Evolutionary conservation across 495 filamentous ascomycete genomes (phyloP).

Genomic region (Sphaerosporella brunnea): DNA sequence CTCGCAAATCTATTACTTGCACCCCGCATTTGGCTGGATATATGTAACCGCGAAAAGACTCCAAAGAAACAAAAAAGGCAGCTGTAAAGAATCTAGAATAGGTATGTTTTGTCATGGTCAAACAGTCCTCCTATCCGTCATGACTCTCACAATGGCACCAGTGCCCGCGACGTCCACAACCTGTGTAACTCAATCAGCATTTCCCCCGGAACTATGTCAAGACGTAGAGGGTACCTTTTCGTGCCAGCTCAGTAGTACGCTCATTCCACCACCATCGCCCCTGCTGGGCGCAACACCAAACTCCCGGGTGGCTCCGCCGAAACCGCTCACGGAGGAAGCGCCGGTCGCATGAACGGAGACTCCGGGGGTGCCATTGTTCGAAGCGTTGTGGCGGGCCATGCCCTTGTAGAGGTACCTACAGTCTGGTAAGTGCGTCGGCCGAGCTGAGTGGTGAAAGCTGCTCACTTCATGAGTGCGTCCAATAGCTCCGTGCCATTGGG

Average conservation of each 20-base stretch:
- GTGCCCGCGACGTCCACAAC: slow-evolving; percentile 54
- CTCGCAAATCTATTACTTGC: too few species aligned
- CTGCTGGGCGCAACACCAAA: slow-evolving; percentile 40
- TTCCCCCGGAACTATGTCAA: neutral
- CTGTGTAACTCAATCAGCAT: neutral
- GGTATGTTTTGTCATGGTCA: too few species aligned
- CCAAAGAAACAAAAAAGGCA: too few species aligned
- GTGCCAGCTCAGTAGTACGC: slow-evolving; percentile 62
- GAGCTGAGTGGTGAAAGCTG: slow-evolving; percentile 22
- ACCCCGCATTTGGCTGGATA: too few species aligned
- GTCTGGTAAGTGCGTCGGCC: neutral
- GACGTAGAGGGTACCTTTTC: slow-evolving; percentile 51
- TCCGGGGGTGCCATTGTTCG: slow-evolving; percentile 12
- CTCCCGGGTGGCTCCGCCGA: slow-evolving; percentile 9
- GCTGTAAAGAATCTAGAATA: too few species aligned
- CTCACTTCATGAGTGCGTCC: slow-evolving; percentile 43
- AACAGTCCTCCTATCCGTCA: slow-evolving; percentile 60
- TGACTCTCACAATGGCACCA: slow-evolving; percentile 55
- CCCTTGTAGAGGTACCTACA: slow-evolving; percentile 42
- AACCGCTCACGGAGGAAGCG: slow-evolving; percentile 34
- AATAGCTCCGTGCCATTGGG: slow-evolving; percentile 42
- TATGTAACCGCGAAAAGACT: too few species aligned
- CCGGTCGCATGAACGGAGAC: slow-evolving; percentile 51
- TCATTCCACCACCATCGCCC: slow-evolving; percentile 57
- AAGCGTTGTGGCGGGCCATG: slow-evolving; percentile 34